Conservation (phyloP, 495 filamentous ascomycete species). For the Aspergillus diversus region DNA sequence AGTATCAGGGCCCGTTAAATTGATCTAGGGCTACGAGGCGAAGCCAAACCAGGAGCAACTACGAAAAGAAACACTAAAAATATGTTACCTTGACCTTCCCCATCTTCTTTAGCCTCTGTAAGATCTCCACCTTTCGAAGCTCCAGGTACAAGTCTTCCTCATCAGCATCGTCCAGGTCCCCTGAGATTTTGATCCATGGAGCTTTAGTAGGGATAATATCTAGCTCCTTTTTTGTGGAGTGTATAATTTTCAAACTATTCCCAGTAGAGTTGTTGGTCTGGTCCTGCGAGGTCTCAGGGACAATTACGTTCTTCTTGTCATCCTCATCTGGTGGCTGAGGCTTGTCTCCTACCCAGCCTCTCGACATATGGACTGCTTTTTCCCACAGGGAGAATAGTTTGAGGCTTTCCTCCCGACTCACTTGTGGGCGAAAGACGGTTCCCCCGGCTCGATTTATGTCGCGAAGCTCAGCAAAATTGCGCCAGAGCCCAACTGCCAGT, state of each 20-base stretch:
- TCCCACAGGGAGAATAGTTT: conserved; percentile 77
- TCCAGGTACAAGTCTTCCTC: conserved; percentile 48
- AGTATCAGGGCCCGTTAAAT: too few species aligned
- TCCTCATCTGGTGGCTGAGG: neutral
- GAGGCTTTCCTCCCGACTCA: conserved; percentile 61
- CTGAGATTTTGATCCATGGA: conserved; percentile 29
- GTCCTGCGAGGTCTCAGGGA: neutral
- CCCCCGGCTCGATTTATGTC: conserved; percentile 75
- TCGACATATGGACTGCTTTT: conserved; percentile 83
- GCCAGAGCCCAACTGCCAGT: conserved; percentile 83
- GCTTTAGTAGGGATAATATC: conserved; percentile 24
- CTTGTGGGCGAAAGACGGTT: conserved; percentile 70
- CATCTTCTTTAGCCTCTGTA: conserved; percentile 45
- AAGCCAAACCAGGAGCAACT: too few species aligned
- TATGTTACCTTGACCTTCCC: conserved; percentile 32
- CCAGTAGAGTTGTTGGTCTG: neutral
- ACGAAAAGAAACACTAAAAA: conserved; percentile 15
- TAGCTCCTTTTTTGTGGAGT: conserved; percentile 21
- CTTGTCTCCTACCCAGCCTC: conserved; percentile 64
- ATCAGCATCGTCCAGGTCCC: conserved; percentile 42
- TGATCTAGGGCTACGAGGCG: too few species aligned
- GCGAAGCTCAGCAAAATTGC: conserved; percentile 75
- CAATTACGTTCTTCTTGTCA: conserved; percentile 12
- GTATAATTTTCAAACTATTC: conserved; percentile 16
- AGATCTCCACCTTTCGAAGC: conserved; percentile 44